These are phyloP conservation scores for Rhizopogon vesiculosus DNA, from an alignment of 768 basidiomycete species.

Conservation along the genomic window DNA sequence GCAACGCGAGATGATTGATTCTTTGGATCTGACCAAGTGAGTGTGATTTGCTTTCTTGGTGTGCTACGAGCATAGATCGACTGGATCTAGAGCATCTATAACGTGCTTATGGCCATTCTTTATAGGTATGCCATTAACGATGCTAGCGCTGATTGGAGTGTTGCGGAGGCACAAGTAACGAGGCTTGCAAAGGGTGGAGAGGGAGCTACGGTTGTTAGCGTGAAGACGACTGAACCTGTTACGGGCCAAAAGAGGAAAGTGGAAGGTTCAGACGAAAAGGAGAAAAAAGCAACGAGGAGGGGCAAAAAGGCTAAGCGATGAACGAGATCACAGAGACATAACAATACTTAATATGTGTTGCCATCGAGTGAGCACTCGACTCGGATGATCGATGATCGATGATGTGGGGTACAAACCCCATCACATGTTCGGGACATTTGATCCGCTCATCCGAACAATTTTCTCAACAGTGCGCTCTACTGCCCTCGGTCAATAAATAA, in stretches of 20 bases:
- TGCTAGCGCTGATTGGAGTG: slow-evolving; percentile 63
- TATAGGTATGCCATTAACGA: slow-evolving; percentile 74
- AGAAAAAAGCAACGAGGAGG: slow-evolving; percentile 47
- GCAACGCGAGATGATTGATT: slow-evolving; percentile 84
- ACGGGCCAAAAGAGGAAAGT: slow-evolving; percentile 60
- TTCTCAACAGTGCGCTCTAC: too few species aligned
- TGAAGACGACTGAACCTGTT: slow-evolving; percentile 42
- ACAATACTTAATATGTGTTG: background rate
- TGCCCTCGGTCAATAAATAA: too few species aligned
- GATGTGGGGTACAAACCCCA: too few species aligned
- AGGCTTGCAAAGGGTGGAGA: slow-evolving; percentile 38
- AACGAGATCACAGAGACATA: background rate
- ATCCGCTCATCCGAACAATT: too few species aligned
- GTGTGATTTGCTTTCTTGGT: slow-evolving; percentile 23
- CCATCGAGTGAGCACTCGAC: background rate
- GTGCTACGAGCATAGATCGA: slow-evolving; percentile 6
- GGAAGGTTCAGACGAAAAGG: slow-evolving; percentile 30
- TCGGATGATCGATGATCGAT: too few species aligned
- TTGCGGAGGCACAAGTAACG: slow-evolving; percentile 69
- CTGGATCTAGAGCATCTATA: slow-evolving; percentile 8
- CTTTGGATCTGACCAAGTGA: slow-evolving; percentile 85
- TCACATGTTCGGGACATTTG: too few species aligned
- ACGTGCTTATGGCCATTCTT: slow-evolving; percentile 7
- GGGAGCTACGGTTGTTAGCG: slow-evolving; percentile 71
- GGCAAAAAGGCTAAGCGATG: slow-evolving; percentile 38